Evolutionary conservation across 129 eudicot genomes (phyloP).

Genomic region (carrot (Daucus carota)): DH1_v3.0 NC_030382.2:39993501-39994000

Average conservation of each 20-base stretch:
- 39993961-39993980: conserved; percentile 85
- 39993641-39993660: background rate
- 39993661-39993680: background rate
- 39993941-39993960: conserved; percentile 99
- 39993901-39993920: background rate
- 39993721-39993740: background rate
- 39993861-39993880: background rate
- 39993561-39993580: background rate
- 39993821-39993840: conserved; percentile 89
- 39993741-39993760: conserved; percentile 53
- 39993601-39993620: background rate
- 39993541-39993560: too few species aligned
- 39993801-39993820: conserved; percentile 90
- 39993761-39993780: conserved; percentile 85
- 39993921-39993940: conserved; percentile 76
- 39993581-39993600: background rate
- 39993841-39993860: background rate
- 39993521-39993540: background rate
- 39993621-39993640: background rate
- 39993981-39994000: conserved; percentile 93
- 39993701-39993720: background rate
- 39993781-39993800: conserved; percentile 94
- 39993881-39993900: background rate
- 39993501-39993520: background rate
- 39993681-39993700: background rate